A percentile compares a stretch with the other conserved stretches of the same genome.
These are phyloP conservation scores for Eudorina sp. DNA, from an alignment of 139 green algal genomes.

Conservation along the genomic window DNA sequence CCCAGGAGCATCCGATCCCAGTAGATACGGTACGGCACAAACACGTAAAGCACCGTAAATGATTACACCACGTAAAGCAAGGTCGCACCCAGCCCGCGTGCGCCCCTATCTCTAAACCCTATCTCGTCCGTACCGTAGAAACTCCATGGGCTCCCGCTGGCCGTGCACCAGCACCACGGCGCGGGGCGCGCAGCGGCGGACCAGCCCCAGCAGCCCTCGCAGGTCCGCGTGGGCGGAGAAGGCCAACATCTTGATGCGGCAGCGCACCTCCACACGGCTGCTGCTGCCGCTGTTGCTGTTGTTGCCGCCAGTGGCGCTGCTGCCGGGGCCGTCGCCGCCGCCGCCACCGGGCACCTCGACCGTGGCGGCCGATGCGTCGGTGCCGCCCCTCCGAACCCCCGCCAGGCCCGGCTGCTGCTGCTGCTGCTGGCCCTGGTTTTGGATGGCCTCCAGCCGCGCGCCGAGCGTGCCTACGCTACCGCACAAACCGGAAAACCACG, in stretches of 20 bases:
- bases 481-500: too few relatives aligned
- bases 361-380: neutral
- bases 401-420: neutral
- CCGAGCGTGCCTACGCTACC: constrained; percentile 43
- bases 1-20: too few relatives aligned
- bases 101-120: too few relatives aligned
- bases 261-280: constrained; percentile 58
- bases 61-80: too few relatives aligned
- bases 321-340: constrained; percentile 2
- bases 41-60: too few relatives aligned
- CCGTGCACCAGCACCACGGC: constrained; percentile 84
- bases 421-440: neutral
- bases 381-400: neutral
- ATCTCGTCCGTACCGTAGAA: constrained; percentile 57
- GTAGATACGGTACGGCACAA: too few relatives aligned
- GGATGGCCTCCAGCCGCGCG: neutral
- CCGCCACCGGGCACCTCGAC: neutral
- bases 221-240: constrained; percentile 83
- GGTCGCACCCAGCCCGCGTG: too few relatives aligned
- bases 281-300: too few relatives aligned
- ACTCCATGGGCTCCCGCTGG: constrained; percentile 78
- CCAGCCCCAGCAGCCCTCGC: constrained; percentile 76
- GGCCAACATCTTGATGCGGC: constrained; percentile 63
- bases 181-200: constrained; percentile 63
- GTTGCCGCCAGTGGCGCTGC: too few relatives aligned